A percentile compares a stretch with the other conserved stretches of the same genome.
phyloP scores from a whole-genome alignment of 176 grass and related monocot species.

The Cymbopogon citratus region DNA sequence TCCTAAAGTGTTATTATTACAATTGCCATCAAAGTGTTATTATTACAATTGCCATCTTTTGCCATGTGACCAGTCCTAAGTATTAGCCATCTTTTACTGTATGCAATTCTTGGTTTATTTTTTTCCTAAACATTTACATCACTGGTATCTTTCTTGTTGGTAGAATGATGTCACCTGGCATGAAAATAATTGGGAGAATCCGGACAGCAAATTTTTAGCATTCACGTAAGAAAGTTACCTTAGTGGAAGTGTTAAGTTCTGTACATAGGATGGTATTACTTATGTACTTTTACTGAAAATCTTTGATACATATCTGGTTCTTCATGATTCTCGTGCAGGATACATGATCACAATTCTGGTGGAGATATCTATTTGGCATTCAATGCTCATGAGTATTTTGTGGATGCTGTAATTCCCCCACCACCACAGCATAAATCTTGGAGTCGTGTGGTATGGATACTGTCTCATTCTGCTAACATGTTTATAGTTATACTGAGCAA shows the following conservation, averaged over 20 bases:
- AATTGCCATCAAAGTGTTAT: not conserved
- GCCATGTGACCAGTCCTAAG: not conserved
- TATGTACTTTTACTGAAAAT: not conserved
- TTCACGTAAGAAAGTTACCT: constrained; percentile 69
- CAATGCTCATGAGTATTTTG: constrained; percentile 83
- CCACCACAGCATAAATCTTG: constrained; percentile 62
- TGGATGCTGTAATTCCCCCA: constrained; percentile 55
- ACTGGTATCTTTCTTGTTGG: constrained; percentile 28
- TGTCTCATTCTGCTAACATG: not conserved
- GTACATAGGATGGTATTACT: constrained; percentile 15
- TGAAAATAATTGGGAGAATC: constrained; percentile 74
- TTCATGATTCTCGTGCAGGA: constrained; percentile 42
- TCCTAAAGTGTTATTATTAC: not conserved
- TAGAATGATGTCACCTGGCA: constrained; percentile 98
- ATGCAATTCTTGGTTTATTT: not conserved
- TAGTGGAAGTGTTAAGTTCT: not conserved
- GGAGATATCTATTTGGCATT: constrained; percentile 87
- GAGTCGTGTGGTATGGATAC: constrained; percentile 78
- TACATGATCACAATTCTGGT: constrained; percentile 66
- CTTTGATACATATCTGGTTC: not conserved
- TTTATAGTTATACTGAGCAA: not conserved
- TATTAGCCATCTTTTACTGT: constrained; percentile 17
- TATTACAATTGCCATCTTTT: not conserved
- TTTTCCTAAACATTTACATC: not conserved
- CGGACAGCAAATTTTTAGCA: constrained; percentile 93